Base-by-base conservation (phyloP, 768 basidiomycete genomes). In the Tylopilus sp. region DNA sequence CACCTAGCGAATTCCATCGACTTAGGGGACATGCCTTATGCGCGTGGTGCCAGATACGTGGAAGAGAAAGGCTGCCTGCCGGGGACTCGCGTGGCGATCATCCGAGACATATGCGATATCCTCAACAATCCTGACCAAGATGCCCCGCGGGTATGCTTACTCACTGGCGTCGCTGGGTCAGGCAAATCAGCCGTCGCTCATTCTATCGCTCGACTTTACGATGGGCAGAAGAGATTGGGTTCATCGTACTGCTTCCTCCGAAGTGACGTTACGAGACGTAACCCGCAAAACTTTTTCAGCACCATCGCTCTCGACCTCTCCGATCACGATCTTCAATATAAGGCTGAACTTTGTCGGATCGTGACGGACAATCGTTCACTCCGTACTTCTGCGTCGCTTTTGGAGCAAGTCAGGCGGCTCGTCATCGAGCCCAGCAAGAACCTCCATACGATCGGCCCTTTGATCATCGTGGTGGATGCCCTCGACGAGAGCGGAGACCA, bases 381-480 rank as follows among this genome's bases (percentile, higher is more conserved):
- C 35, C 66, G 60, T 26, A 48, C 40, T 11, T 61, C 56, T 6
- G 43, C 36, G 2, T 50, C 59, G 17, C 45, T 52, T 21, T 53
- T 45, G n/a, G 60, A 56, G 28, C 71, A 72, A 44, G 56, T 73
- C 15, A 47, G 56, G 36, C 48, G 58, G 18, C 55, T 73, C 20
- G 62, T 71, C 41, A 31, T 71, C 6, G 50, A 50, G 4, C 68
- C 72, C 6, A 55, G 57, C 38, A 42, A 47, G 18, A 26, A 55
- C 9, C 46, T 71, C 6, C 55, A 59, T 23, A 47, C 59, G 7
- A 47, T 66, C 12, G 68, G 68, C 0, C 71, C 72, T 12, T 41
- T 73, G 3, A 38, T 73, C 11, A 48, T 73, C 7, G 59, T 74
- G 18, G 62, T 74, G 17, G 72, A 75, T 39, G 71, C 59, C 10